phyloP scores from a whole-genome alignment of 2,329 filamentous ascomycete genomes.

The Penicillium sp. region DNA sequence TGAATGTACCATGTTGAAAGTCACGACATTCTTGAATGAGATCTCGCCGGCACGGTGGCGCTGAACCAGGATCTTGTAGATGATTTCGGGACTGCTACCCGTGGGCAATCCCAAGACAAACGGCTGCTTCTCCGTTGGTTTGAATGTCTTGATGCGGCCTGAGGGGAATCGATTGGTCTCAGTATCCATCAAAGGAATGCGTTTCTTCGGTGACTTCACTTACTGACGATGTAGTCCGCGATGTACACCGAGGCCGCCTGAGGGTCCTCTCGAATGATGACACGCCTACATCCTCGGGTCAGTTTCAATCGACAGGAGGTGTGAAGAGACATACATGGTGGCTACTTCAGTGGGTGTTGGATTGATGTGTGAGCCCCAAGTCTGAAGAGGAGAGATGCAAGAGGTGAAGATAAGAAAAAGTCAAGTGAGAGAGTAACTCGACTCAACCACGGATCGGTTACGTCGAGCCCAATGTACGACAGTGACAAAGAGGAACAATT shows the following conservation, averaged over 20 bases:
- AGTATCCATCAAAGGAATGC: not conserved
- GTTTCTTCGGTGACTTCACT: conserved; percentile 18
- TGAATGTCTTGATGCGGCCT: conserved; percentile 73
- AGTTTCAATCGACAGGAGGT: conserved; percentile 2
- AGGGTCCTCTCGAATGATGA: conserved; percentile 73
- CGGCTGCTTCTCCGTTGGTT: conserved; percentile 63
- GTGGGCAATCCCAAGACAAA: conserved; percentile 81
- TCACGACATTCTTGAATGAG: conserved; percentile 82
- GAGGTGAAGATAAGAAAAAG: conserved; percentile 6
- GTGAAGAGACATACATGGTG: conserved; percentile 22
- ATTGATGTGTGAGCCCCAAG: too few species aligned
- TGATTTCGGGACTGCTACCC: conserved; percentile 69
- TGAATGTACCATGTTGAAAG: conserved; percentile 73
- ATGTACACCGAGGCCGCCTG: conserved; percentile 66
- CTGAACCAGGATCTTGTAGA: conserved; percentile 69
- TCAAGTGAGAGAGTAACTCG: conserved; percentile 3
- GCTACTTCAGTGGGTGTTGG: conserved; percentile 25
- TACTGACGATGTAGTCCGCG: conserved; percentile 72
- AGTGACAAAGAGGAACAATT: conserved; percentile 17
- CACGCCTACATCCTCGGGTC: conserved; percentile 56
- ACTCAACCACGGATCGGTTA: conserved; percentile 23
- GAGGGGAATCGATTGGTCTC: conserved; percentile 7
- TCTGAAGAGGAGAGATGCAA: not conserved
- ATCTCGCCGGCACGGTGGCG: conserved; percentile 50
- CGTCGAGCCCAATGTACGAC: conserved; percentile 23